Base-by-base conservation (phyloP, 177 flowering plant species). In the Vitis hybrid region DNA sequence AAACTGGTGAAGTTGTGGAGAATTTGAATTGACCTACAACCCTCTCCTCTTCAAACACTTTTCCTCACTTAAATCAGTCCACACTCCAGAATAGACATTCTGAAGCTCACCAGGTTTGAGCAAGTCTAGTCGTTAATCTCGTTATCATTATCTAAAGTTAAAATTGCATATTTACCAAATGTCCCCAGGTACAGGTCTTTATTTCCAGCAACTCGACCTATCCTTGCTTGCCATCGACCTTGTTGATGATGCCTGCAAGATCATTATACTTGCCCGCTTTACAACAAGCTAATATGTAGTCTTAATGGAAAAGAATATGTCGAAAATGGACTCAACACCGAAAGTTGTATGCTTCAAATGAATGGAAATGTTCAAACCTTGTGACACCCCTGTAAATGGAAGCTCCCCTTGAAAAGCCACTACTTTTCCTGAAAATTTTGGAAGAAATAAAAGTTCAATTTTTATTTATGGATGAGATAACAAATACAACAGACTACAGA, bases 191-290 rank as follows among this genome's bases (percentile, higher is more conserved):
- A 93, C 11, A 93, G 85, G 70, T 93, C 98, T 63, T 93, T 93
- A 79, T 93, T 93, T 18, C 98, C 98, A 0, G 98, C 97, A 63
- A 91, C 98, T 51, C 98, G 92, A 19, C 97, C 97, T 3, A 93
- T 93, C 76, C 98, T 88, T 29, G 97, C 98, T 75, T 93, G 98
- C 97, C 98, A 93, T 39, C 98, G 83, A 8, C 98, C 98, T 66
- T 93, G 98, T 66, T 93, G 98, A 76, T 93, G 97, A 82, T 93
- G 98, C 85, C 98, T 92, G 80, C 72, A 80, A 8, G 19, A 72
- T 12, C 1, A 9, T 13, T 15, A 45, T 6, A 19, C 10, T 56
- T 1, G 7, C 49, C 33, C 56, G 18, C 52, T 9, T 51, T 15
- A 64, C 5, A 19, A 29, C 59, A 21, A 19, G 10, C 49, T 14